Base-by-base conservation (phyloP, 2,329 filamentous ascomycete genomes). In the Venturia asperata region DNA sequence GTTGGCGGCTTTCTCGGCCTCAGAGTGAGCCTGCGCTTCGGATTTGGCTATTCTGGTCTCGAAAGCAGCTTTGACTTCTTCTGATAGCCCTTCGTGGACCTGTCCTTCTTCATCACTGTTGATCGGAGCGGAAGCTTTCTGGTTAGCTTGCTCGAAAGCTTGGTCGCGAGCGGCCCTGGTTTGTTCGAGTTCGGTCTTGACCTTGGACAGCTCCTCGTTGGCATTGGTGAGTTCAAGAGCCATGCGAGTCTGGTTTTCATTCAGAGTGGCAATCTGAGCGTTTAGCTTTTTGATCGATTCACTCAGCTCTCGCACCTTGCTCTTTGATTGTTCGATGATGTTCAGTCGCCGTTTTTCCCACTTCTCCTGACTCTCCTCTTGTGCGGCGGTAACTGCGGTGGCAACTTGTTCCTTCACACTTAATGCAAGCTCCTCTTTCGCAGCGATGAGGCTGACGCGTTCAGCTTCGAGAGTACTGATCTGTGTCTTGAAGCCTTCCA, bases 401-500 rank as follows among this genome's bases (percentile, higher is more conserved):
- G 65, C 21, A 61, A 64, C 52, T 64, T 76, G 63, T 6, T 65
- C 64, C 3, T 81, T 78, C 39, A 80, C 71, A 68, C 85, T 77
- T 43, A 80, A 76, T 68, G 83, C 78, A n/a, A 85, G 72, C 19
- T 75, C 71, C 65, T 77, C 78, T 69, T 78, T 81, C 70, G 81
- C 80, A 1, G 79, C 75, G 62, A 84, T 78, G 13, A 90, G 78
- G 67, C 72, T 69, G 65, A 80, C 78, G 61, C 78, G 79, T 70
- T 91, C 87, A 5, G 75, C 74, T 64, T 83, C 72, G 56, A 80
- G 69, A 30, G 74, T 73, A 19, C 85, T 78, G 64, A 97, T 84
- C 66, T 87, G 87, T 72, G 89, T 86, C 78, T 94, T 96, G 66
- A 99, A 83, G 67, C 89, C 87, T 71, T 97, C 93, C 73, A 97